Conservation (phyloP, 1,284 basidiomycete genomes). For the Ustilago curta region DNA sequence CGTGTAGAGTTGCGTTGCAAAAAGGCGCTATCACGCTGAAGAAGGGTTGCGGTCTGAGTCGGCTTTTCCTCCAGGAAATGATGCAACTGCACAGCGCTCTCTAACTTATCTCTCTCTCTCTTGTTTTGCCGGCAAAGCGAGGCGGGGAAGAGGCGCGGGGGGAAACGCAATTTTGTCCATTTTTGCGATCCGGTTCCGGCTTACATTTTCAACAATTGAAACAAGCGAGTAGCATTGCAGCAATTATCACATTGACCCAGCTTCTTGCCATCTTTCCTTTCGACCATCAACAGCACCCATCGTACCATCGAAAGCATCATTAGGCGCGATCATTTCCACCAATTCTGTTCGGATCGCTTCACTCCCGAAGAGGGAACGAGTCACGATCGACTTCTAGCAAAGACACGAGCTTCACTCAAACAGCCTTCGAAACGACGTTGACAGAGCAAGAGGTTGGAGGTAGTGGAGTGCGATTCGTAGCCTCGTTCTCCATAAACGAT, state of each 20-base stretch:
- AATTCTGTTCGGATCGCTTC: too few relatives aligned
- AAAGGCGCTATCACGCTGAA: constrained; percentile 7
- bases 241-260: constrained; percentile 14
- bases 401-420: not conserved
- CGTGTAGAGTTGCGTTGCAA: constrained; percentile 15
- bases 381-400: not conserved
- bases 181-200: constrained; percentile 14
- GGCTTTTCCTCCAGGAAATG: constrained; percentile 11
- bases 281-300: not conserved
- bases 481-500: constrained; percentile 4
- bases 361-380: not conserved
- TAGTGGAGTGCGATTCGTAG: not conserved
- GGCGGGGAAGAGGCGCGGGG: constrained; percentile 19
- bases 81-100: too few relatives aligned
- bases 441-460: constrained; percentile 3
- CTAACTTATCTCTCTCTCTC: too few relatives aligned
- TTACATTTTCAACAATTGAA: constrained; percentile 9
- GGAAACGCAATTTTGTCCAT: constrained; percentile 1
- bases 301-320: not conserved
- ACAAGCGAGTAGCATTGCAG: constrained; percentile 7
- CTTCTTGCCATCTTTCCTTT: not conserved
- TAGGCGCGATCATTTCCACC: not conserved
- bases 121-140: too few relatives aligned
- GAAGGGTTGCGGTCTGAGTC: constrained; percentile 15
- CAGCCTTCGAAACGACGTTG: not conserved